Evolutionary conservation across 2,329 filamentous ascomycete genomes (phyloP).

Genomic region (Clarireedia hainanense): DNA sequence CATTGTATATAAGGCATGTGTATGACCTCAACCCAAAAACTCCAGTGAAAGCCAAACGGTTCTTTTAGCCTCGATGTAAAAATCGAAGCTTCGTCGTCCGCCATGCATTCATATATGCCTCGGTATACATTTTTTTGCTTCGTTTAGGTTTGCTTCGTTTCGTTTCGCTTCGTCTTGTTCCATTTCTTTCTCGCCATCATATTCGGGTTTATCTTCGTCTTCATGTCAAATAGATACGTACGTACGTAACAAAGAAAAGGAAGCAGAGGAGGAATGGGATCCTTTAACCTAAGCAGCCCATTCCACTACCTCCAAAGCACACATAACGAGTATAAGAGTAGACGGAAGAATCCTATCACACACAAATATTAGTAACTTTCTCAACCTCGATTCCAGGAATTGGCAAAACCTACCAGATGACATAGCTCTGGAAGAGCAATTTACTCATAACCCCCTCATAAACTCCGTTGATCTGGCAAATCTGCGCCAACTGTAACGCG

Average conservation of each 20-base stretch:
- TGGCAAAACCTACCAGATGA: slow-evolving; percentile 65
- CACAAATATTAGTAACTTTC: not conserved
- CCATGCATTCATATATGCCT: too few species aligned
- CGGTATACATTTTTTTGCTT: too few species aligned
- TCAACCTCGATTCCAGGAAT: not conserved
- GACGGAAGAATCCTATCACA: slow-evolving; percentile 75
- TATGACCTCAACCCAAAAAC: not conserved
- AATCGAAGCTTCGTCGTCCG: too few species aligned
- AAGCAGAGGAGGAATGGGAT: not conserved
- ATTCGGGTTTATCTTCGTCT: not conserved
- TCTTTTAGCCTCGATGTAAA: too few species aligned
- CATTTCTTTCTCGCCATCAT: too few species aligned
- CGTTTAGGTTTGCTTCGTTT: too few species aligned
- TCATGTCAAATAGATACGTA: not conserved
- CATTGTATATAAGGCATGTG: not conserved
- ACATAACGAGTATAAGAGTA: slow-evolving; percentile 82
- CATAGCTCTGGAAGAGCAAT: slow-evolving; percentile 91
- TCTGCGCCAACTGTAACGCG: slow-evolving; percentile 90
- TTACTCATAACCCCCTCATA: slow-evolving; percentile 92
- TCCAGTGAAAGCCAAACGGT: not conserved
- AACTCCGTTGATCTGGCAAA: slow-evolving; percentile 96
- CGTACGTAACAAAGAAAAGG: not conserved
- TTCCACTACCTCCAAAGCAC: slow-evolving; percentile 84
- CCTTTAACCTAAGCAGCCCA: slow-evolving; percentile 51
- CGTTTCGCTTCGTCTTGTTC: too few species aligned